phyloP scores from a whole-genome alignment of 371 early-diverging fungal species.

The Thermomucor indicae-seudaticae region DNA sequence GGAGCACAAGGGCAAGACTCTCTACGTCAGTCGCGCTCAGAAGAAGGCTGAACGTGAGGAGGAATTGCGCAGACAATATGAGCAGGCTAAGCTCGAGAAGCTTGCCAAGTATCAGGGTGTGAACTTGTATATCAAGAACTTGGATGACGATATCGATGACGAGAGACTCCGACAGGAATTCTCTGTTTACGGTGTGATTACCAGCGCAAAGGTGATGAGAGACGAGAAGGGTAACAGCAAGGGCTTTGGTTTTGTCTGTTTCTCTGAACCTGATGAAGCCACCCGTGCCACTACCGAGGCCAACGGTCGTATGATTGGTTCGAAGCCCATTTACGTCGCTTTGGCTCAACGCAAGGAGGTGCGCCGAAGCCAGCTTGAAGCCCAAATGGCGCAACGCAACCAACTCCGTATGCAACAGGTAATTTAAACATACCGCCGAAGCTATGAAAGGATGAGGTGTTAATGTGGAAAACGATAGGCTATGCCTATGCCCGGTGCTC shows the following conservation, averaged over 20 bases:
- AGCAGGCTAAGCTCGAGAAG: constrained; percentile 78
- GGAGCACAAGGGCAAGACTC: constrained; percentile 69
- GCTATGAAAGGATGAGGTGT: neutral
- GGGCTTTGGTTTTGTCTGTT: constrained; percentile 80
- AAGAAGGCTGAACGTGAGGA: constrained; percentile 92
- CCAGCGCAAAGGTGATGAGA: constrained; percentile 87
- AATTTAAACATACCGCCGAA: constrained; percentile 1
- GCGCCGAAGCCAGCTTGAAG: constrained; percentile 75
- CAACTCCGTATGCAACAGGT: constrained; percentile 50
- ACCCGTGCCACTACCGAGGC: constrained; percentile 75
- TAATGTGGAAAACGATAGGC: too few relatives aligned
- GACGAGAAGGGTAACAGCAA: constrained; percentile 66
- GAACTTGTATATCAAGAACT: constrained; percentile 90
- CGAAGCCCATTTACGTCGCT: constrained; percentile 90
- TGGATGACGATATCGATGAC: constrained; percentile 85
- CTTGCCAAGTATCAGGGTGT: constrained; percentile 88
- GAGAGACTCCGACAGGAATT: constrained; percentile 84
- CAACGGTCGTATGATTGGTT: constrained; percentile 76
- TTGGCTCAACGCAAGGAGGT: constrained; percentile 90
- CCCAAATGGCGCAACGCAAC: constrained; percentile 76
- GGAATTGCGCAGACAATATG: constrained; percentile 82
- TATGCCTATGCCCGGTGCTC: constrained; percentile 20
- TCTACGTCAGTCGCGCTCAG: constrained; percentile 93
- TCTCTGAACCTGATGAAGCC: constrained; percentile 73
- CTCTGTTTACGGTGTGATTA: constrained; percentile 81